phyloP scores from a whole-genome alignment of 164 flowering plant species.

The Liriodendron chinense region DNA sequence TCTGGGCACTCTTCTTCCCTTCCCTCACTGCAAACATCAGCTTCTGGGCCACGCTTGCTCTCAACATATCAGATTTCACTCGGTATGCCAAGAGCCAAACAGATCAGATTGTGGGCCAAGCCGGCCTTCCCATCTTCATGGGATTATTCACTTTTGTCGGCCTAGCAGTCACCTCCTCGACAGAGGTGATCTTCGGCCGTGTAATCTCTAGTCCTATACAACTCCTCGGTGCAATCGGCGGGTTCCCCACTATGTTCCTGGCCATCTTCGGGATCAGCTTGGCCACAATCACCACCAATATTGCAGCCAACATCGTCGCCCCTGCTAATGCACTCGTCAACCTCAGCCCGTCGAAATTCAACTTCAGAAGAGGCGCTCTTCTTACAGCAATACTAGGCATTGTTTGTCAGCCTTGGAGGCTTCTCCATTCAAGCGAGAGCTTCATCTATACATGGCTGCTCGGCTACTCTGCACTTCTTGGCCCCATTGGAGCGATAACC shows the following conservation, averaged over 20 bases:
- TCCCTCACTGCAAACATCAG: conserved; percentile 88
- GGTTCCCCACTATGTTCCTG: conserved; percentile 37
- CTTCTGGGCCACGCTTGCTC: conserved; percentile 83
- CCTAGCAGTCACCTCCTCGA: no score
- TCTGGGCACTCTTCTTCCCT: conserved; percentile 87
- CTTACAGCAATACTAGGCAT: no score
- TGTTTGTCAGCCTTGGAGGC: no score
- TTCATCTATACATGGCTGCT: no score
- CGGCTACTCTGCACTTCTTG: conserved; percentile 52
- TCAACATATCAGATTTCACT: conserved; percentile 84
- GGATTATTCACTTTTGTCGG: no score
- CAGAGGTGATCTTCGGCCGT: no score
- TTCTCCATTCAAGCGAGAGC: no score
- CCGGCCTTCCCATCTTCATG: no score
- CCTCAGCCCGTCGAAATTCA: conserved; percentile 71
- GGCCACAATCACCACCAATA: conserved; percentile 82
- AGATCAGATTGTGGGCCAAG: no score
- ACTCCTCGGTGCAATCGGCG: conserved; percentile 50
- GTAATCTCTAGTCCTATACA: no score
- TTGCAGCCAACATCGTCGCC: conserved; percentile 89
- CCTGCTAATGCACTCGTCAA: conserved; percentile 91
- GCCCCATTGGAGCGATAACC: conserved; percentile 85
- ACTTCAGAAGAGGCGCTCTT: no score
- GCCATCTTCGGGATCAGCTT: conserved; percentile 78
- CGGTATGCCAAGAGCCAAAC: no score